A percentile compares a stretch with the other conserved stretches of the same genome.
Evolutionary conservation across 495 filamentous ascomycete genomes (phyloP).

Genomic region (Penicillium psychrofluorescens): DNA sequence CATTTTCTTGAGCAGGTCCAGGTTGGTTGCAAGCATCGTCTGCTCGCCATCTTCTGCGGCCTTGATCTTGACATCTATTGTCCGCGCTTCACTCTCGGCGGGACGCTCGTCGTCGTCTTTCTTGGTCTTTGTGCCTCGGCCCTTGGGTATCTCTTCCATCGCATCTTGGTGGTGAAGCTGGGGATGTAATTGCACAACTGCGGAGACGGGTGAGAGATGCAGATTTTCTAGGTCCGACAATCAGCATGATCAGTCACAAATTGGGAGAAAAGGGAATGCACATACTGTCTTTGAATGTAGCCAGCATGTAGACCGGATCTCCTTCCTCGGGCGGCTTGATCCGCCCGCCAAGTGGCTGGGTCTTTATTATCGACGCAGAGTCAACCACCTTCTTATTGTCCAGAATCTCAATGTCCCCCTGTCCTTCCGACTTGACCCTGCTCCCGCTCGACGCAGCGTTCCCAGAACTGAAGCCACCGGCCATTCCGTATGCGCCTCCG

Average conservation of each 20-base stretch:
- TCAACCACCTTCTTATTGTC: conserved; percentile 32
- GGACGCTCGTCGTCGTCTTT: conserved; percentile 40
- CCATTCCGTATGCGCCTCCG: conserved; percentile 52
- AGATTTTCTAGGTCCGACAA: conserved; percentile 44
- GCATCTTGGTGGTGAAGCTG: conserved; percentile 74
- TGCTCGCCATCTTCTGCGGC: conserved; percentile 49
- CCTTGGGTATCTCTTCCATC: conserved; percentile 41
- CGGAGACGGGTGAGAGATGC: conserved; percentile 60
- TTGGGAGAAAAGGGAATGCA: background rate
- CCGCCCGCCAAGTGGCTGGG: conserved; percentile 59
- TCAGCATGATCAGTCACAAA: conserved; percentile 4
- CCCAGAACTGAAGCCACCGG: conserved; percentile 49
- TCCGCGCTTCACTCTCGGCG: conserved; percentile 46
- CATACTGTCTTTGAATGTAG: conserved; percentile 58
- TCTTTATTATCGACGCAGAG: conserved; percentile 20
- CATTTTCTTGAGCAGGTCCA: conserved; percentile 49
- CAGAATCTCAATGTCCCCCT: conserved; percentile 30
- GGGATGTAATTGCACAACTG: conserved; percentile 65
- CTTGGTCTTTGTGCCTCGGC: conserved; percentile 26
- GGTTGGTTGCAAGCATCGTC: conserved; percentile 38
- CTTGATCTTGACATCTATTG: conserved; percentile 64
- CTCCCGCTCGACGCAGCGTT: conserved; percentile 10
- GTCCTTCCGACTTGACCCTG: conserved; percentile 30
- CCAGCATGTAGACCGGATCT: conserved; percentile 65
- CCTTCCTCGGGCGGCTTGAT: conserved; percentile 50